A percentile compares a stretch with the other conserved stretches of the same genome.
Conservation (phyloP, 176 grass and related monocot genomes). For the Juncus inflexus region DNA sequence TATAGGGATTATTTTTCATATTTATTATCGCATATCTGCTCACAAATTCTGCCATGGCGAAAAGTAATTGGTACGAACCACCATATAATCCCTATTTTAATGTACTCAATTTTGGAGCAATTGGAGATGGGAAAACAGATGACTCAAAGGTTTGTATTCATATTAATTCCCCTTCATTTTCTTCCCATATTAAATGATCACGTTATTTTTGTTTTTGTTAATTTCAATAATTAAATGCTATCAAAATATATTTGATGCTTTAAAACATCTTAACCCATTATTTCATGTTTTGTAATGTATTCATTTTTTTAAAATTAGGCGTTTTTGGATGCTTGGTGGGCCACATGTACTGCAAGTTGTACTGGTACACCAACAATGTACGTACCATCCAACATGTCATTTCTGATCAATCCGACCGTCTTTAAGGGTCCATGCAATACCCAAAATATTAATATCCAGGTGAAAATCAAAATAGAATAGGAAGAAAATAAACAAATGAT, state of each 20-base stretch:
- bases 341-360: constrained; percentile 27
- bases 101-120: constrained; percentile 38
- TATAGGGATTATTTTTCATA: constrained; percentile 10
- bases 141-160: constrained; percentile 38
- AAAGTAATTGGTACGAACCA: neutral
- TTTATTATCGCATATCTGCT: neutral
- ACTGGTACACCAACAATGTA: constrained; percentile 19
- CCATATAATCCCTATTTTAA: constrained; percentile 23
- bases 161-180: neutral
- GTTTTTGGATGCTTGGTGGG: constrained; percentile 34
- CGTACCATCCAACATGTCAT: constrained; percentile 25
- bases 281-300: too few relatives aligned
- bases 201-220: too few relatives aligned
- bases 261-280: too few relatives aligned
- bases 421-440: constrained; percentile 43
- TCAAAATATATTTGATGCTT: too few relatives aligned
- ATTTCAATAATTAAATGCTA: too few relatives aligned
- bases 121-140: constrained; percentile 37
- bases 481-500: neutral
- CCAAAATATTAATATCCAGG: constrained; percentile 32
- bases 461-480: neutral
- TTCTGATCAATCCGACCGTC: constrained; percentile 29
- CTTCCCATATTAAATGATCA: neutral
- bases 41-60: neutral
- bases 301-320: constrained; percentile 22